Evolutionary conservation across 2,329 filamentous ascomycete species (phyloP).

Genomic region (Penicillium sp.): DNA sequence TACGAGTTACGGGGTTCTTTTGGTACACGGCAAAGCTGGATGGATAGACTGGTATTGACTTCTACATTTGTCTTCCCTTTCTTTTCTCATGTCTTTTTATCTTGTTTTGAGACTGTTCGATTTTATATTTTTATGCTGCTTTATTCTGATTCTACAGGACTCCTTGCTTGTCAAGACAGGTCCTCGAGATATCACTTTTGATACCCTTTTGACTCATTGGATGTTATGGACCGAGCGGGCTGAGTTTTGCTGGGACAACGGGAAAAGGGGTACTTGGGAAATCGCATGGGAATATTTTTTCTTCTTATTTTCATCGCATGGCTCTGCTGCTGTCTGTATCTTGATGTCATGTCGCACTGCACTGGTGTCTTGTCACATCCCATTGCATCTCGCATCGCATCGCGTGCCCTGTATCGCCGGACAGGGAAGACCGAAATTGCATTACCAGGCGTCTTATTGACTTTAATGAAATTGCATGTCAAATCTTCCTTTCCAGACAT

Average conservation of each 20-base stretch:
- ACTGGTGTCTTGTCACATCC: slow-evolving; percentile 5
- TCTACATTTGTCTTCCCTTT: slow-evolving; percentile 13
- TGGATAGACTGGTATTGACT: slow-evolving; percentile 29
- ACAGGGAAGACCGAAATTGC: slow-evolving; percentile 12
- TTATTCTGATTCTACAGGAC: not conserved
- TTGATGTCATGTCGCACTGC: slow-evolving; percentile 1
- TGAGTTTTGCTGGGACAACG: slow-evolving; percentile 8
- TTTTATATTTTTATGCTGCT: slow-evolving; percentile 14
- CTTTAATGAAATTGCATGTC: not conserved
- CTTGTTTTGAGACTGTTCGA: not conserved
- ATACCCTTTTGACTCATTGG: slow-evolving; percentile 35
- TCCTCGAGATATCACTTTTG: slow-evolving; percentile 30
- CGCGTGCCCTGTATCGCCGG: not conserved
- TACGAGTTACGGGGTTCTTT: slow-evolving; percentile 24
- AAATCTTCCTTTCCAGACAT: not conserved
- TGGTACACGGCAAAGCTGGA: slow-evolving; percentile 19
- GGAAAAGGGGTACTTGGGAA: slow-evolving; percentile 11
- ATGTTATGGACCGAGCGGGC: slow-evolving; percentile 23
- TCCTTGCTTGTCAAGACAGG: slow-evolving; percentile 15
- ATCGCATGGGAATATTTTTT: slow-evolving; percentile 10
- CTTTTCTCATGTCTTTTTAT: slow-evolving; percentile 4
- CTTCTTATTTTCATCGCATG: slow-evolving; percentile 4
- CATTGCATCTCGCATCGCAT: not conserved
- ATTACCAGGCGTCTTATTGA: slow-evolving; percentile 23
- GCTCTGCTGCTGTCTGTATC: not conserved